These are phyloP conservation scores for Peronospora belbahrii DNA, from an alignment of 352 stramenopile genomes.

Conservation along the genomic window DNA sequence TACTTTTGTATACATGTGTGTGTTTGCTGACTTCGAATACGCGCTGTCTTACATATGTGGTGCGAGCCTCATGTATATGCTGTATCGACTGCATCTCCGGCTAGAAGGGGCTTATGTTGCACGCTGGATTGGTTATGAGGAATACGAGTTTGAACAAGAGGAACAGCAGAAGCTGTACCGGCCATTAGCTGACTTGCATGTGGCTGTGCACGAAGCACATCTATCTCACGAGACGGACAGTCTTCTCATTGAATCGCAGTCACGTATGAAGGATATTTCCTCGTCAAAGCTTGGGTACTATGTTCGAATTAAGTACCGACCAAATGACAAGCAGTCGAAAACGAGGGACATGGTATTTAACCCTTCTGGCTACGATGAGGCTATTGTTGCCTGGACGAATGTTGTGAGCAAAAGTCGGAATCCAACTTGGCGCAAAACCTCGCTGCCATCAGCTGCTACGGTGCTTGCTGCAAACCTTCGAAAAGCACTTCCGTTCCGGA, in stretches of 20 bases:
- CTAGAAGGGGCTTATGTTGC: conserved; percentile 55
- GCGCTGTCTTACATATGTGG: conserved; percentile 55
- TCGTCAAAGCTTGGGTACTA: conserved; percentile 61
- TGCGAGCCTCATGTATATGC: conserved; percentile 62
- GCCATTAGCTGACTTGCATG: conserved; percentile 55
- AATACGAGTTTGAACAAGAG: conserved; percentile 65
- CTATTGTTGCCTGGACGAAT: conserved; percentile 66
- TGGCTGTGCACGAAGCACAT: conserved; percentile 67
- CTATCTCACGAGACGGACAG: conserved; percentile 46
- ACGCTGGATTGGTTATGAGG: conserved; percentile 72
- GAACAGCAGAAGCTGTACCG: conserved; percentile 69
- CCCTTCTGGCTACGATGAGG: conserved; percentile 54
- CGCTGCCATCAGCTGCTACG: conserved; percentile 9
- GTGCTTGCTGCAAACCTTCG: conserved; percentile 38
- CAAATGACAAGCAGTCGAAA: conserved; percentile 61
- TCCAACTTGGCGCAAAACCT: conserved; percentile 45
- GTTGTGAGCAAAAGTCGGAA: conserved; percentile 49
- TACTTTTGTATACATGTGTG: conserved; percentile 54
- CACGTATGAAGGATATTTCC: conserved; percentile 48
- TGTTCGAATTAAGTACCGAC: conserved; percentile 68
- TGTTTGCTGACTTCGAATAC: conserved; percentile 74
- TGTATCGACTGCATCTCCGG: conserved; percentile 62
- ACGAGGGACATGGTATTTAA: conserved; percentile 52
- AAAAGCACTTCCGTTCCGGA: conserved; percentile 63
- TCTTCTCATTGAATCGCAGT: conserved; percentile 52